A percentile compares a stretch with the other conserved stretches of the same genome.
phyloP scores from a whole-genome alignment of 2,329 filamentous ascomycete genomes.

The Pseudogymnoascus sp. region DNA sequence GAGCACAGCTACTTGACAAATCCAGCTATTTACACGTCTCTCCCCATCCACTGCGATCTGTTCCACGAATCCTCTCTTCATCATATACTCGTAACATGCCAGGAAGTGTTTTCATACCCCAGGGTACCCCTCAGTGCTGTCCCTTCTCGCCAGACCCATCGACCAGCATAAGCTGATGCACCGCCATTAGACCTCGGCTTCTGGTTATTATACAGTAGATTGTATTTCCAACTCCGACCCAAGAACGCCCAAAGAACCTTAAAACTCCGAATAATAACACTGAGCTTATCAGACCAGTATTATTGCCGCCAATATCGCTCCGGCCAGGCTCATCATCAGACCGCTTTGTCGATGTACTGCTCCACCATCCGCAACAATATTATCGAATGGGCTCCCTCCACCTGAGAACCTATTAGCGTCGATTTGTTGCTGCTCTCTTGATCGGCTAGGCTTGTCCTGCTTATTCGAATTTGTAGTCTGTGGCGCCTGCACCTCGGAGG shows the following conservation, averaged over 20 bases:
- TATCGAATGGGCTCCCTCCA: conserved; percentile 11
- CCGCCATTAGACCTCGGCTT: neutral
- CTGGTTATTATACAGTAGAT: neutral
- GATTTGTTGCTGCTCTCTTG: conserved; percentile 1
- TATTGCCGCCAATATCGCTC: neutral
- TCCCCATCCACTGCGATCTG: neutral
- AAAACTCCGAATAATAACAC: neutral
- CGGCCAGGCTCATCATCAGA: neutral
- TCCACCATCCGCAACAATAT: neutral
- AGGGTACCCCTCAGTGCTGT: neutral
- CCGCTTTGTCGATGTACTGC: neutral
- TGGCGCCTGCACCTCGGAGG: neutral
- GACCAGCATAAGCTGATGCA: neutral
- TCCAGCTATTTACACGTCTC: neutral
- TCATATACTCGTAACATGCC: neutral
- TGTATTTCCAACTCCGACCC: conserved; percentile 1
- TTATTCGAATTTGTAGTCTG: neutral
- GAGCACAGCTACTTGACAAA: neutral
- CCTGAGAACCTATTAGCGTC: conserved; percentile 3
- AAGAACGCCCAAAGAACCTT: neutral
- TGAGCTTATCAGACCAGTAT: neutral
- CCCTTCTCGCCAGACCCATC: neutral
- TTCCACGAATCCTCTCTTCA: neutral
- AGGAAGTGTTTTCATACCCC: neutral
- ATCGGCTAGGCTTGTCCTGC: neutral